Evolutionary conservation across 2,329 filamentous ascomycete genomes (phyloP).

Genomic region (Ophiostoma ips): DNA sequence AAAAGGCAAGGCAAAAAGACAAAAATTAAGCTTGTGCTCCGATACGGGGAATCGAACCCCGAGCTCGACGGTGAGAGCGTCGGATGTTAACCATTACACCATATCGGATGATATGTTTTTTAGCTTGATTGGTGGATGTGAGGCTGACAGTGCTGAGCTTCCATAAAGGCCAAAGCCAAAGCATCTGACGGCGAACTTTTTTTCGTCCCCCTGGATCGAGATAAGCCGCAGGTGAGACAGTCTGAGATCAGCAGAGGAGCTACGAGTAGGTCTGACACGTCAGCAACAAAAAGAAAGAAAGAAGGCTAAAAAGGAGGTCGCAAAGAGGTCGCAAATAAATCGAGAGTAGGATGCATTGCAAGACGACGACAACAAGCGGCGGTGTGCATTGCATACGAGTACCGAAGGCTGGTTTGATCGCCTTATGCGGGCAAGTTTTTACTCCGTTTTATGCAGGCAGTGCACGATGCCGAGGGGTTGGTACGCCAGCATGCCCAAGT

Average conservation of each 20-base stretch:
- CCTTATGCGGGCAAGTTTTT: neutral
- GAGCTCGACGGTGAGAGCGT: slow-evolving; percentile 14
- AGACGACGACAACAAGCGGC: neutral
- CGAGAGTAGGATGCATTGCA: no score
- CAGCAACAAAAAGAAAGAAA: no score
- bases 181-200: neutral
- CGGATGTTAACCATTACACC: slow-evolving; percentile 14
- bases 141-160: neutral
- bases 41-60: slow-evolving; percentile 14
- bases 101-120: slow-evolving; percentile 11
- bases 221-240: no score
- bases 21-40: slow-evolving; percentile 7
- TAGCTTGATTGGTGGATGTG: neutral
- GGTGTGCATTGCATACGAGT: no score
- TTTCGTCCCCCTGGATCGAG: no score
- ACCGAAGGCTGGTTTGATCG: neutral
- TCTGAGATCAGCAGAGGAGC: no score
- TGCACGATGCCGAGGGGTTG: neutral
- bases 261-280: no score
- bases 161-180: neutral
- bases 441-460: neutral
- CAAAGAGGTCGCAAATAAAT: no score
- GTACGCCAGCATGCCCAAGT: neutral
- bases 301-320: no score
- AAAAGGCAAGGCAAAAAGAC: neutral